These are phyloP conservation scores for Starmerella lactis-condensi DNA, from an alignment of 805 yeast genomes.

Conservation along the genomic window DNA sequence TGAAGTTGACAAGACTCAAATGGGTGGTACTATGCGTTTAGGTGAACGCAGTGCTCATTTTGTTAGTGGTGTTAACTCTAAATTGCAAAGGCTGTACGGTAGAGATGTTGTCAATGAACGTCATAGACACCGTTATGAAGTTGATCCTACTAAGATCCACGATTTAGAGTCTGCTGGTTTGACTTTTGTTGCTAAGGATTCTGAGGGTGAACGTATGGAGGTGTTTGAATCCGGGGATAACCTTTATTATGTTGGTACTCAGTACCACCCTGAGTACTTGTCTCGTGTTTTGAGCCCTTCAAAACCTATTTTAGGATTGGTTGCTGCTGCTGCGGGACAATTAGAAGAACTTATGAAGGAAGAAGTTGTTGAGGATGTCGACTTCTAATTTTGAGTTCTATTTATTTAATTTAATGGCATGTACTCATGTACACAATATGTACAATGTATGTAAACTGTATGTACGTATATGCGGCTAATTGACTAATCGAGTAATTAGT, in stretches of 20 bases:
- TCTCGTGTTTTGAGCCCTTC: conserved; percentile 95
- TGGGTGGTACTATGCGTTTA: conserved; percentile 98
- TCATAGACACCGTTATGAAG: conserved; percentile 97
- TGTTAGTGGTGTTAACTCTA: conserved; percentile 44
- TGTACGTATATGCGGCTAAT: background rate
- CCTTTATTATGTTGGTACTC: conserved; percentile 86
- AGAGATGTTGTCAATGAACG: conserved; percentile 60
- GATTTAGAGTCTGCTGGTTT: conserved; percentile 63
- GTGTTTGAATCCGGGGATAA: conserved; percentile 70
- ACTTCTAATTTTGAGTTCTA: conserved; percentile 13
- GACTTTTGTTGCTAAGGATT: conserved; percentile 85
- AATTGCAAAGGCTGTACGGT: conserved; percentile 63
- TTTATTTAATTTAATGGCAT: too few species aligned
- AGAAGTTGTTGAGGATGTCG: conserved; percentile 5
- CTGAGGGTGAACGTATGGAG: conserved; percentile 80
- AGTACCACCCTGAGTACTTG: conserved; percentile 95
- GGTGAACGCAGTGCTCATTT: conserved; percentile 85
- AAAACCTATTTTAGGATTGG: conserved; percentile 84
- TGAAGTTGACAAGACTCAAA: conserved; percentile 81
- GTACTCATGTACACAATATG: too few species aligned
- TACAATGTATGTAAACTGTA: too few species aligned
- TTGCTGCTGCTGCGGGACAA: conserved; percentile 82
- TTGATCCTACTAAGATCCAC: conserved; percentile 65
- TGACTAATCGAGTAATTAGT: background rate
- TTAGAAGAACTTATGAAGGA: conserved; percentile 40